phyloP scores from a whole-genome alignment of 371 early-diverging fungal genomes.

The Blakeslea trispora region DNA sequence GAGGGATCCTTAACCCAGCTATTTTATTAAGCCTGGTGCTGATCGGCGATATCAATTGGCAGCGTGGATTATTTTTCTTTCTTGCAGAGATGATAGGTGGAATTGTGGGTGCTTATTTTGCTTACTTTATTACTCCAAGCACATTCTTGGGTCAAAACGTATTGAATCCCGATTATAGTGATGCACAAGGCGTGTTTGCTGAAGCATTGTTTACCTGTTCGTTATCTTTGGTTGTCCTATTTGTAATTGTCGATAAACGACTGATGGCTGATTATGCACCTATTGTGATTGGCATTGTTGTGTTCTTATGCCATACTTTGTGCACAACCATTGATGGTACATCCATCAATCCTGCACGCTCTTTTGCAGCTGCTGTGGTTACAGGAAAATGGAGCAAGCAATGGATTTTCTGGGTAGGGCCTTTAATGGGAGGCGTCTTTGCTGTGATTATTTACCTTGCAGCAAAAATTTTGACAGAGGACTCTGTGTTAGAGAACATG shows the following conservation, averaged over 20 bases:
- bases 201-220: conserved; percentile 51
- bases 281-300: conserved; percentile 47
- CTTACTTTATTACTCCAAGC: conserved; percentile 40
- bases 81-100: conserved; percentile 56
- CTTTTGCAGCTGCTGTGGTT: conserved; percentile 59
- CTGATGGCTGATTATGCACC: conserved; percentile 48
- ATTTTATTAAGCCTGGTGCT: conserved; percentile 48
- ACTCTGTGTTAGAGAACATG: neutral
- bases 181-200: conserved; percentile 50
- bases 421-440: conserved; percentile 24
- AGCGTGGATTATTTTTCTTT: conserved; percentile 47
- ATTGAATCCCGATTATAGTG: conserved; percentile 34
- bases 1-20: conserved; percentile 64
- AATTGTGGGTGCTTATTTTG: conserved; percentile 52
- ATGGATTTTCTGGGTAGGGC: conserved; percentile 65
- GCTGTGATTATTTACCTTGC: conserved; percentile 16
- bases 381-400: conserved; percentile 51
- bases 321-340: conserved; percentile 47
- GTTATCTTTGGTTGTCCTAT: conserved; percentile 46
- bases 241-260: conserved; percentile 50
- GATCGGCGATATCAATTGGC: conserved; percentile 43
- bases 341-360: conserved; percentile 64
- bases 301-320: conserved; percentile 56
- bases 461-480: conserved; percentile 11
- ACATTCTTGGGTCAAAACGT: conserved; percentile 35